Evolutionary conservation across 768 basidiomycete genomes (phyloP), one percentile per base, ranked within the genome.

Genomic region (Coprinopsis marcescibilis): DNA sequence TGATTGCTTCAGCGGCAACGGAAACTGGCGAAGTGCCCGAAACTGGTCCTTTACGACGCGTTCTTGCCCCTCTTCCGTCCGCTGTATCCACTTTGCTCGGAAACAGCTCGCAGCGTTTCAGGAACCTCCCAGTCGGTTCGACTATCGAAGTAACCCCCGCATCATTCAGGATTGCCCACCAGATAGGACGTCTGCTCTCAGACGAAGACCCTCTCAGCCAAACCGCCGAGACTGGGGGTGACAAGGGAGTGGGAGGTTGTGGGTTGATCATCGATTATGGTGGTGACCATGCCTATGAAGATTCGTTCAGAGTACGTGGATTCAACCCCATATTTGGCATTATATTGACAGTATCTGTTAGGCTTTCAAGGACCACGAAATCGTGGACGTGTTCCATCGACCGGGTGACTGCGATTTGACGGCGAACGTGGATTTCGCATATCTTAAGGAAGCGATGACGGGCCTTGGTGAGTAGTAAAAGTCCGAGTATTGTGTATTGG

Each of bases 351-450:
- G n/a, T n/a, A n/a, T n/a, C n/a, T n/a, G n/a, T n/a, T 50, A 97
- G 94, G 96, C 87, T 0, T 97, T 99, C 74, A 85, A 84, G 62
- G 71, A 80, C 17, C 96, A 98, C 60, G 75, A 82, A 48, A 80
- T 91, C 12, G 85, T 89, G 1, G 85, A 94, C 60, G 72, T 89
- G 3, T 95, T 98, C 58, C 73, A 85, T 43, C 68, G 73, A 8
- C 93, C 94, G 0, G 96, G 96, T 14, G 75, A 87, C 33, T 85
- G 88, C 33, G 96, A 99, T 63, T 66, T 98, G 38, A 99, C 96
- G 0, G 83, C 87, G n/a, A 96, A 98, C 58, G 95, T 99, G 39
- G 94, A 99, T 65, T 98, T 98, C 65, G 78, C 82, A 0, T 89
- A 88, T 60, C 71, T 98, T 37, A 75, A 76, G 58, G 91, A 96